phyloP scores from a whole-genome alignment of 345 rosid species.

The Aethionema arabicum region DNA sequence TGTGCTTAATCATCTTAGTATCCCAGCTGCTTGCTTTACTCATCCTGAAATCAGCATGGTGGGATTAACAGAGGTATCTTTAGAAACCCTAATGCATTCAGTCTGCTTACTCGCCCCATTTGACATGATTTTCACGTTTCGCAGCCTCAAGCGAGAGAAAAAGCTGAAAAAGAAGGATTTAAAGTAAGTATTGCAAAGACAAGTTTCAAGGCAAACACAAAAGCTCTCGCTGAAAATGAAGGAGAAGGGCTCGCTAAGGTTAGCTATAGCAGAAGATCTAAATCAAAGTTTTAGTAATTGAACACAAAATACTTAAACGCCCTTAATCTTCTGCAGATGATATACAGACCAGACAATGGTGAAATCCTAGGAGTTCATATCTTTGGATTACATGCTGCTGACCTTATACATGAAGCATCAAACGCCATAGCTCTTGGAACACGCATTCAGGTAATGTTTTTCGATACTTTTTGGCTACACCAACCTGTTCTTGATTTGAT shows the following conservation, averaged over 20 bases:
- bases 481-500: background rate
- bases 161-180: slow-evolving; percentile 87
- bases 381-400: slow-evolving; percentile 93
- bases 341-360: slow-evolving; percentile 90
- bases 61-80: slow-evolving; percentile 88
- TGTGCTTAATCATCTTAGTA: slow-evolving; percentile 86
- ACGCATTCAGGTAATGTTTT: slow-evolving; percentile 54
- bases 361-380: slow-evolving; percentile 96
- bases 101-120: background rate
- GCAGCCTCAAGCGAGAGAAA: slow-evolving; percentile 99
- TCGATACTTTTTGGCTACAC: background rate
- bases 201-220: slow-evolving; percentile 98
- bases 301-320: background rate
- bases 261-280: slow-evolving; percentile 1
- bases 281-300: background rate
- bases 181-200: slow-evolving; percentile 84
- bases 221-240: slow-evolving; percentile 97
- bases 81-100: background rate
- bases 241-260: slow-evolving; percentile 99
- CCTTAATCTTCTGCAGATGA: slow-evolving; percentile 52
- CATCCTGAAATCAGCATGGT: slow-evolving; percentile 99
- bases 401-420: slow-evolving; percentile 96
- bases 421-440: slow-evolving; percentile 87
- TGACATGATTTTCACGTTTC: slow-evolving; percentile 12
- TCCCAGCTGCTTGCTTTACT: slow-evolving; percentile 99